Base-by-base conservation (phyloP, 306 rosid species). In the Vigna unguiculata region DNA sequence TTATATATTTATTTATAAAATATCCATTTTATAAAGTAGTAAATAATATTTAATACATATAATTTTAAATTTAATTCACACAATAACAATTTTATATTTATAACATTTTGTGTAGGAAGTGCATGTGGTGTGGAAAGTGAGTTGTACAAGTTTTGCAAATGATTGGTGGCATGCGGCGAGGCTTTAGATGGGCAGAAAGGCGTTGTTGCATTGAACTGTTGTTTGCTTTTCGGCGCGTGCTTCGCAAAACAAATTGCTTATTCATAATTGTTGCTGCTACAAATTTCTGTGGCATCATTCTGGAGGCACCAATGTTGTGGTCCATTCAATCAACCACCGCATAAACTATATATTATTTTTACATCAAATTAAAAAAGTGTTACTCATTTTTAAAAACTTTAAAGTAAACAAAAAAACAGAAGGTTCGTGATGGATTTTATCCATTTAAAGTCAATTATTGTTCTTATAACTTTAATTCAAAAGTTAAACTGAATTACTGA, bases 181-280 rank as follows among this genome's bases (percentile, higher is more conserved):
- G 68, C 19, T 75, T 61, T 41, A 2, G 21, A 15, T 40, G 12
- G 1, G 61, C 81, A 65, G 72, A 69, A 81, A 45, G 81, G 49
- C 68, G 4, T 49, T 25, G 67, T 10, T 68, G 73, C 59, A 69
- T 41, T 41, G 15, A 81, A 61, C 67, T 59, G 45, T 36, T 59
- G 53, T 55, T 54, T 24, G 72, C 82, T 55, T 71, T 71, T 76
- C 71, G 82, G 85, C 79, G 65, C 85, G 46, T 77, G 82, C 76
- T 40, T 32, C 12, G 28, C 36, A 11, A 66, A 77, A n/a, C n/a
- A n/a, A n/a, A n/a, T n/a, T n/a, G n/a, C n/a, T n/a, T n/a, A n/a
- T n/a, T n/a, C n/a, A n/a, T n/a, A n/a, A n/a, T n/a, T n/a, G n/a
- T n/a, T n/a, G n/a, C n/a, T n/a, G n/a, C n/a, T n/a, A n/a, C n/a